A percentile compares a stretch with the other conserved stretches of the same genome.
Evolutionary conservation across 2,329 filamentous ascomycete species (phyloP).

Genomic region (Claviceps digitariae): DNA sequence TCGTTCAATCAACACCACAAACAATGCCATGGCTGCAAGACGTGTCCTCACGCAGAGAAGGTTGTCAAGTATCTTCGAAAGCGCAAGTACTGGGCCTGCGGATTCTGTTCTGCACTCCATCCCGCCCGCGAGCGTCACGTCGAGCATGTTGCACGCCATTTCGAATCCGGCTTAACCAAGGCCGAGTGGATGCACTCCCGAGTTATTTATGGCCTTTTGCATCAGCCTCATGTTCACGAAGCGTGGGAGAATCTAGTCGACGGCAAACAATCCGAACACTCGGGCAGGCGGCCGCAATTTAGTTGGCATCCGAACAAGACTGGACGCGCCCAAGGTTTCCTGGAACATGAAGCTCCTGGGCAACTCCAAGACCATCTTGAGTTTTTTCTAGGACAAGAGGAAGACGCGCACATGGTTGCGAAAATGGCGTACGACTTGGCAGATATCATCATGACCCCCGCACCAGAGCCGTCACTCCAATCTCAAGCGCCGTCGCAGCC

Average conservation of each 20-base stretch:
- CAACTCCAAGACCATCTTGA: conserved; percentile 52
- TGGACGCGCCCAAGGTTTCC: conserved; percentile 41
- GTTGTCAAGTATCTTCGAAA: conserved; percentile 50
- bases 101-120: conserved; percentile 51
- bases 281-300: conserved; percentile 41
- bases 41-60: conserved; percentile 50
- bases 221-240: conserved; percentile 47
- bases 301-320: conserved; percentile 47
- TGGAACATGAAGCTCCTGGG: conserved; percentile 49
- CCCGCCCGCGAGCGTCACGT: conserved; percentile 53
- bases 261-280: conserved; percentile 41
- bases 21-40: conserved; percentile 49
- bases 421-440: conserved; percentile 45
- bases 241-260: conserved; percentile 46
- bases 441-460: conserved; percentile 27
- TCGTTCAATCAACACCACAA: conserved; percentile 57
- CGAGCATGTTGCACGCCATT: conserved; percentile 55
- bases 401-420: conserved; percentile 43
- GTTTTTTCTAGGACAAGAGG: conserved; percentile 45
- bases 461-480: conserved; percentile 14
- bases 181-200: conserved; percentile 56
- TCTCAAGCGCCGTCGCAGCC: conserved; percentile 7
- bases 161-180: conserved; percentile 48
- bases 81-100: conserved; percentile 55
- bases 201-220: conserved; percentile 53